Evolutionary conservation across 176 grass and related monocot genomes (phyloP).

Genomic region (Oryza nivara): DNA sequence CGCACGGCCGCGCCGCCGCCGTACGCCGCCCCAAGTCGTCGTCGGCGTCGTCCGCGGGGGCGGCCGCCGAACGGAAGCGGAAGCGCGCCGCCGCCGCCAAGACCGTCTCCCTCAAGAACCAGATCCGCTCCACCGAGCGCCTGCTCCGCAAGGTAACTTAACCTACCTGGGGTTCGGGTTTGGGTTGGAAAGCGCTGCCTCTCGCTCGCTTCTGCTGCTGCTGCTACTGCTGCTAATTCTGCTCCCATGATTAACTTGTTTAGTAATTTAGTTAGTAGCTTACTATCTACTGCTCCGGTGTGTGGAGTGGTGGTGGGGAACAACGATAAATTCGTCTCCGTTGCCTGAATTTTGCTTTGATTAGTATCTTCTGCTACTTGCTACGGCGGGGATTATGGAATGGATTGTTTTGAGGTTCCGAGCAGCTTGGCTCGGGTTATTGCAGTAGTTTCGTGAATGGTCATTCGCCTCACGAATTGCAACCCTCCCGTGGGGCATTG

Average conservation of each 20-base stretch:
- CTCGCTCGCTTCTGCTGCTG: background rate
- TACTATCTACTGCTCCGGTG: background rate
- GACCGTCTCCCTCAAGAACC: slow-evolving; percentile 80
- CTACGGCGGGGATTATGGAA: background rate
- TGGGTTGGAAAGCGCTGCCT: background rate
- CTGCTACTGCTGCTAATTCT: background rate
- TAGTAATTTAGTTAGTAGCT: background rate
- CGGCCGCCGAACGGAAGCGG: slow-evolving; percentile 45
- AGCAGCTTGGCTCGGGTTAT: background rate
- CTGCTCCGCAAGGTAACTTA: slow-evolving; percentile 95
- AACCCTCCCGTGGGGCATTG: background rate
- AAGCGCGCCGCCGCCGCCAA: slow-evolving; percentile 60
- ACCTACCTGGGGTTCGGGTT: background rate
- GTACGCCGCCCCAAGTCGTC: slow-evolving; percentile 54
- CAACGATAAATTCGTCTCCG: background rate
- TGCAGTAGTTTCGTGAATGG: background rate
- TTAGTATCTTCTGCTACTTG: background rate
- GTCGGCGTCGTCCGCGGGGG: slow-evolving; percentile 32
- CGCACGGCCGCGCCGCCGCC: slow-evolving; percentile 64
- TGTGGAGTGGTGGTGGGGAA: background rate
- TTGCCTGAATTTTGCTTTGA: slow-evolving; percentile 9
- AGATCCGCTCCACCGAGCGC: slow-evolving; percentile 91
- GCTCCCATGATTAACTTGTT: background rate
- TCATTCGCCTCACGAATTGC: background rate
- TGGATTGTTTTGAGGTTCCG: slow-evolving; percentile 2